Evolutionary conservation across 2,329 filamentous ascomycete species (phyloP), one percentile per base, ranked within the genome.

Genomic region (Teratosphaeria pseudoeucalypti): DNA sequence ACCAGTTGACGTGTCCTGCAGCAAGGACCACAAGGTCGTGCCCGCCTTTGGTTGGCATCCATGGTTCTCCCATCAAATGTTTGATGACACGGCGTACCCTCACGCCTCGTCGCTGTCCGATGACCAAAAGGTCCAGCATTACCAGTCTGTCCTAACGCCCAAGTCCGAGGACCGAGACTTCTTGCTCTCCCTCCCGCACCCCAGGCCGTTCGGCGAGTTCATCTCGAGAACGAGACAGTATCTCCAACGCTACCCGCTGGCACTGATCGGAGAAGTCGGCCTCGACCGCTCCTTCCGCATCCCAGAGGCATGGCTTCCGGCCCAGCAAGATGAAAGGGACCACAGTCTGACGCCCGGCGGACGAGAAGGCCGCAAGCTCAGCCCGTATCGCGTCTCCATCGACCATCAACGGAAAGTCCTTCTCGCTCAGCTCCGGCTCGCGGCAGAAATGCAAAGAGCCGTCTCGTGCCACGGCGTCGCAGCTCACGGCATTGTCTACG

Each of bases 41-140:
- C 87, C 89, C 0, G 84, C 85, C n/a, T 92, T 92, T 73, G 89
- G 89, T 23, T 92, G 89, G 88, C 89, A 94, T 70, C 89, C 89
- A 0, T 94, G 89, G 89, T 92, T 92, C 72, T 87, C 88, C 1
- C 79, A 92, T 71, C 85, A 89, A 64, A 80, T 94, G 67, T 90
- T 85, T 68, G 81, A 86, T 67, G 84, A 89, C 57, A 62, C 58
- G 12, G 67, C 71, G 9, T 69, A 73, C 67, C 65, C 63, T n/a
- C 64, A 65, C 23, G 63, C 67, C 34, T 66, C 65, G 5, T 57
- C 56, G 16, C 71, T 79, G 10, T 67, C 72, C 3, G 75, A 78
- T 56, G 74, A 77, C 7, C 71, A 73, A 11, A 79, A 78, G 56
- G 80, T 76, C 61, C 66, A 63, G 61, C 88, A 92, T 72, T 92